Evolutionary conservation across 345 rosid genomes (phyloP).

Genomic region (Hibiscus mutabilis): DNA sequence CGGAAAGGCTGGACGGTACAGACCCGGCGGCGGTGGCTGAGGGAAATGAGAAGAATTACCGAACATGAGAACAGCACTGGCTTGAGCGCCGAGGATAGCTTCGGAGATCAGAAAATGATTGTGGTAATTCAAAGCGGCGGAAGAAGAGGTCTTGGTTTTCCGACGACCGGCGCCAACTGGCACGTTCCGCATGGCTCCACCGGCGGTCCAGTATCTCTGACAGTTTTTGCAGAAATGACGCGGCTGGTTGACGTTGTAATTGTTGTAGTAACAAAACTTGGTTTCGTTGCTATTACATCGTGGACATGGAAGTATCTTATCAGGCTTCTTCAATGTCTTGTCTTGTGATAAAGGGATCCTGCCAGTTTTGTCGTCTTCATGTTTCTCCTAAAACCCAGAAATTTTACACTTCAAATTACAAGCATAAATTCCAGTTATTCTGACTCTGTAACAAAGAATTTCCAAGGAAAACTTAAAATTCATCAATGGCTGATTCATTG

Average conservation of each 20-base stretch:
- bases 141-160: slow-evolving; percentile 54
- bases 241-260: slow-evolving; percentile 84
- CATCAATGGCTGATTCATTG: neutral
- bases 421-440: neutral
- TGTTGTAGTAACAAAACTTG: slow-evolving; percentile 86
- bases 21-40: neutral
- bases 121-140: slow-evolving; percentile 23
- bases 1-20: slow-evolving; percentile 28
- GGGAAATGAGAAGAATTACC: slow-evolving; percentile 43
- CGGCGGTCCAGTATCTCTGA: slow-evolving; percentile 92
- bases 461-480: neutral
- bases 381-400: slow-evolving; percentile 5
- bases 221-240: slow-evolving; percentile 86
- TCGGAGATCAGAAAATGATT: slow-evolving; percentile 42
- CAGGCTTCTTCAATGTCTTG: slow-evolving; percentile 5
- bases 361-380: neutral
- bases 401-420: neutral
- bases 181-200: slow-evolving; percentile 81
- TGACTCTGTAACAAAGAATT: neutral
- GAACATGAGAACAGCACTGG: slow-evolving; percentile 34
- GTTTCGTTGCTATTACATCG: slow-evolving; percentile 79
- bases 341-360: neutral
- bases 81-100: slow-evolving; percentile 23
- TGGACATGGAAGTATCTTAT: slow-evolving; percentile 48
- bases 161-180: slow-evolving; percentile 87